Percentiles rank a stretch among this genome's conserved stretches.
phyloP scores from a whole-genome alignment of 1,139 yeast genomes.

The Blastobotrys illinoisensis region DNA sequence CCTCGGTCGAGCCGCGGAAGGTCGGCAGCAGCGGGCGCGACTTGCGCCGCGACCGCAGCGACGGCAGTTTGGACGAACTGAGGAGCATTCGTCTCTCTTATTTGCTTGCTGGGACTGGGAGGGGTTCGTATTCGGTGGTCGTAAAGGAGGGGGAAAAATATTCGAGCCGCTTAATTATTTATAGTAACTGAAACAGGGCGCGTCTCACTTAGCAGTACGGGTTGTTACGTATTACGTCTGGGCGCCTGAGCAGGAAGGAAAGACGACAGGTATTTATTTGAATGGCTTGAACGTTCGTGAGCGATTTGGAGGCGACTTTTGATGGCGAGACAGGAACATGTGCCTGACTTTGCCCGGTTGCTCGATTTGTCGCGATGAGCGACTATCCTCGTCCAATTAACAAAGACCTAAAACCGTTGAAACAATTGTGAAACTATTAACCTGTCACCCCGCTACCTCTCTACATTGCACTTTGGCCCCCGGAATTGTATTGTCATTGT shows the following conservation, averaged over 20 bases:
- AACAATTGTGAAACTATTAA: background rate
- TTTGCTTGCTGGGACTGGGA: no score
- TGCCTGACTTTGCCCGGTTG: background rate
- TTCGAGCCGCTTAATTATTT: background rate
- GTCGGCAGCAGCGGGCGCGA: background rate
- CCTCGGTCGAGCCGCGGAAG: background rate
- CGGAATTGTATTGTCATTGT: no score
- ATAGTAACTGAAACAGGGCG: background rate
- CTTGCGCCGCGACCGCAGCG: background rate
- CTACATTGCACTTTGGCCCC: no score
- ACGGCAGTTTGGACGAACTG: background rate
- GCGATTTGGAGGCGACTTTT: background rate
- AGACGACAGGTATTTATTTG: background rate
- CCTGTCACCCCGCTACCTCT: background rate
- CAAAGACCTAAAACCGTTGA: background rate
- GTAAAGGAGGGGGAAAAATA: background rate
- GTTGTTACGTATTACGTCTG: no score
- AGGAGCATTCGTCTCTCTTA: background rate
- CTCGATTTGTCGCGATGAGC: background rate
- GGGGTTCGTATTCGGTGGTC: no score
- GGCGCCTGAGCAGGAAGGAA: no score
- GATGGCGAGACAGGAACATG: background rate
- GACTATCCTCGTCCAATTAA: background rate
- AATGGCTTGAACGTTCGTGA: no score
- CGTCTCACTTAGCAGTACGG: no score